Percentiles rank a stretch among this genome's conserved stretches.
These are phyloP conservation scores for Cyphellophora europaea DNA, from an alignment of 2,329 filamentous ascomycete genomes.

Conservation along the genomic window DNA sequence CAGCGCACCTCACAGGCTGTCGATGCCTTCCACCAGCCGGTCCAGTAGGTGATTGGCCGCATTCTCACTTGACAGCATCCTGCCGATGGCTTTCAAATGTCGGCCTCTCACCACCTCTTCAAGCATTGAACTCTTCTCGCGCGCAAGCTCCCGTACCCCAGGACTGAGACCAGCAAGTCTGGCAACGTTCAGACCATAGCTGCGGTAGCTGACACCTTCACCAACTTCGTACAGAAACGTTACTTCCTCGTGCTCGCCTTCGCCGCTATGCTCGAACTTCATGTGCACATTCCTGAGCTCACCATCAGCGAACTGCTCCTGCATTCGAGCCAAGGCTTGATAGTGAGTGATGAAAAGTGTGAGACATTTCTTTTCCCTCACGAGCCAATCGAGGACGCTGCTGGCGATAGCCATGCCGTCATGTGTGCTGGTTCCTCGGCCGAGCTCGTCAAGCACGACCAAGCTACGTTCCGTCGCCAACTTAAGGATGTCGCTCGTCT, in stretches of 20 bases:
- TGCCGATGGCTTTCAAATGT: neutral
- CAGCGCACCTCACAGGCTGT: constrained; percentile 15
- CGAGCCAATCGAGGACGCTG: constrained; percentile 77
- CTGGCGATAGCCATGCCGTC: constrained; percentile 95
- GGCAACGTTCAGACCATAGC: constrained; percentile 90
- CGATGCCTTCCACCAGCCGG: constrained; percentile 16
- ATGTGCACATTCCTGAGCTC: constrained; percentile 86
- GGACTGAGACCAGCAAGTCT: constrained; percentile 54
- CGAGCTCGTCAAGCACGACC: constrained; percentile 89
- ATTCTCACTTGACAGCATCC: neutral
- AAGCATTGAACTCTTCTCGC: neutral
- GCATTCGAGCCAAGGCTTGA: constrained; percentile 70
- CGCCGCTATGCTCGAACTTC: constrained; percentile 52
- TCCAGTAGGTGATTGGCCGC: constrained; percentile 6
- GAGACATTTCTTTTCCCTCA: constrained; percentile 62
- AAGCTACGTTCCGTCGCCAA: constrained; percentile 75
- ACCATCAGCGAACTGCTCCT: constrained; percentile 53
- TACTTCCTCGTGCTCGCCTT: constrained; percentile 54
- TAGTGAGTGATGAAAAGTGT: constrained; percentile 98
- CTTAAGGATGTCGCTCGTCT: constrained; percentile 85
- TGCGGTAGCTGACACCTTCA: constrained; percentile 84
- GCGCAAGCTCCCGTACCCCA: neutral
- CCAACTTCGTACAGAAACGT: constrained; percentile 92
- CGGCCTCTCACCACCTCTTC: neutral
- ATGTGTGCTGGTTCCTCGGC: constrained; percentile 86